Percentiles rank a stretch among this genome's conserved stretches.
Conservation (phyloP, 1,284 basidiomycete species). For the Sporisorium iseilematis-ciliati region DNA sequence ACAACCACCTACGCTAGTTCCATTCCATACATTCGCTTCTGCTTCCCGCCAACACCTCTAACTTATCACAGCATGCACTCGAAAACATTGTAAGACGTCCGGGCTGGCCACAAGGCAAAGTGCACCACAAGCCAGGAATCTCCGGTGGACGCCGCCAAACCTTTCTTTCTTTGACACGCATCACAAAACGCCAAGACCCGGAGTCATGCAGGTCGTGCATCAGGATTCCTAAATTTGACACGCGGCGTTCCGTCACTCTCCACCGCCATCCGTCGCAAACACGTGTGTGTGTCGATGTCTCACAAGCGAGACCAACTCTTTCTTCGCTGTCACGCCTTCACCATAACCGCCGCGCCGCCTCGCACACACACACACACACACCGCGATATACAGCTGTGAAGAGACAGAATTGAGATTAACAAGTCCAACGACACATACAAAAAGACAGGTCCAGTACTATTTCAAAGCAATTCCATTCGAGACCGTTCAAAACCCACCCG, state of each 20-base stretch:
- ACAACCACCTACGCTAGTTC: no score
- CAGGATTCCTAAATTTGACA: no score
- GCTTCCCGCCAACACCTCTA: no score
- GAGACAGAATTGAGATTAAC: constrained; percentile 3
- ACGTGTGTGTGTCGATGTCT: not conserved
- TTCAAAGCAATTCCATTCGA: not conserved
- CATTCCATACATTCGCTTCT: no score
- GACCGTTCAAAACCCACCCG: constrained; percentile 8
- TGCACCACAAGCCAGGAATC: not conserved
- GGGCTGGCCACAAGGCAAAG: not conserved
- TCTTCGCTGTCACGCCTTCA: not conserved
- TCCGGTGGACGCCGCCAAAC: not conserved
- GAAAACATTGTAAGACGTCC: no score
- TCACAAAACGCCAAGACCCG: constrained; percentile 9
- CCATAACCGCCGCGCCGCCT: not conserved
- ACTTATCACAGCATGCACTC: no score
- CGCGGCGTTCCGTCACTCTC: no score
- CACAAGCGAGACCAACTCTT: constrained; percentile 12
- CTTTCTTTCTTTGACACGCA: not conserved
- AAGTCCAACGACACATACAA: constrained; percentile 1
- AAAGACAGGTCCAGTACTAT: not conserved
- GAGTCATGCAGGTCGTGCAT: constrained; percentile 7
- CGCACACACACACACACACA: no score
- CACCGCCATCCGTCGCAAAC: not conserved
- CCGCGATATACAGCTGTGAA: not conserved